Conservation (phyloP, 768 basidiomycete genomes). For the Pluteus cervinus region DNA sequence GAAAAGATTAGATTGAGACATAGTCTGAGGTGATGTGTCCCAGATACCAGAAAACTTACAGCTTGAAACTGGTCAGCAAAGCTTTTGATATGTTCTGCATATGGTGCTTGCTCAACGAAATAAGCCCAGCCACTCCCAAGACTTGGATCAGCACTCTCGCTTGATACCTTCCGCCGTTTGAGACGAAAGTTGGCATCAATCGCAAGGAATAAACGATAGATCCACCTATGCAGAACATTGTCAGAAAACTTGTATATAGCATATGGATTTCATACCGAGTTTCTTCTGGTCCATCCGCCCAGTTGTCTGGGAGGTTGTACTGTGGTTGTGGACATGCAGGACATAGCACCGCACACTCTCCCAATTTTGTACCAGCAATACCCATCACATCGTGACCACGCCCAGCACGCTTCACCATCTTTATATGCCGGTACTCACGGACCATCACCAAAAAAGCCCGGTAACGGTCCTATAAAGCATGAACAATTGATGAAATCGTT, state of each 20-base stretch:
- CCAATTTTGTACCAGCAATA: constrained; percentile 10
- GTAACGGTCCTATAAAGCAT: constrained; percentile 20
- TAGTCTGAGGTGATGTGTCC: too few species aligned
- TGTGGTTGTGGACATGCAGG: constrained; percentile 24
- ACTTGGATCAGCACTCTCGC: constrained; percentile 14
- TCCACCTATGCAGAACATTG: constrained; percentile 9
- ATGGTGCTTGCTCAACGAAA: constrained; percentile 12
- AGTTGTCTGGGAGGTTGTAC: constrained; percentile 19
- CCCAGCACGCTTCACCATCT: constrained; percentile 17
- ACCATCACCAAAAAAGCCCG: constrained; percentile 15
- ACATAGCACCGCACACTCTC: constrained; percentile 22
- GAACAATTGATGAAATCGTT: not conserved
- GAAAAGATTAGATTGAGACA: too few species aligned
- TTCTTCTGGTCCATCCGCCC: constrained; percentile 9
- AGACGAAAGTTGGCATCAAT: constrained; percentile 23
- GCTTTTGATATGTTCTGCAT: constrained; percentile 9
- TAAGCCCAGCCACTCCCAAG: constrained; percentile 19
- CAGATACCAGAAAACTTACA: too few species aligned
- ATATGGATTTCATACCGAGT: constrained; percentile 9
- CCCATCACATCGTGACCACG: constrained; percentile 17
- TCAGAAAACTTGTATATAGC: not conserved
- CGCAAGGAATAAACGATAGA: constrained; percentile 14
- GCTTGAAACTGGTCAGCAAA: constrained; percentile 5
- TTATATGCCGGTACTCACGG: constrained; percentile 17
- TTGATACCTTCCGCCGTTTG: constrained; percentile 16